phyloP scores from a whole-genome alignment of 257 asterid genomes.

The Nicotiana otophora region DNA sequence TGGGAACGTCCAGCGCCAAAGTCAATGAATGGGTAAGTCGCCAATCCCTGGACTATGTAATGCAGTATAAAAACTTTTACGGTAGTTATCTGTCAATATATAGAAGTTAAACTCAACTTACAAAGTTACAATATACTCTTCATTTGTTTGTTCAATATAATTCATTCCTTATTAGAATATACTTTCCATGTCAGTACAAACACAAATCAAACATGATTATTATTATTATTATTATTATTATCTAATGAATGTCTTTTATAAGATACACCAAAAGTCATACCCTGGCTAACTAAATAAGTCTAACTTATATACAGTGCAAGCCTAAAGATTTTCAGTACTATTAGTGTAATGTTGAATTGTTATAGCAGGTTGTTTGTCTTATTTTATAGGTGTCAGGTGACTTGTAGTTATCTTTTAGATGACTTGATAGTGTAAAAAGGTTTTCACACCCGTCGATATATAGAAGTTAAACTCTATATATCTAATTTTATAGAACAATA shows the following conservation, averaged over 20 bases:
- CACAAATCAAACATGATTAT: not conserved
- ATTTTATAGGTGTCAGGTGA: too few relatives aligned
- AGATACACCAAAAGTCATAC: not conserved
- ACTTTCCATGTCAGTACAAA: not conserved
- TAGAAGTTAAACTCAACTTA: not conserved
- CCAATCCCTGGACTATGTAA: too few relatives aligned
- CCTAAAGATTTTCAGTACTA: not conserved
- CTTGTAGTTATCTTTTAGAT: not conserved
- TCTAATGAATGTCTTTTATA: not conserved
- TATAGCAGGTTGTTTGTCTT: too few relatives aligned
- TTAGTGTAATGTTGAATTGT: not conserved
- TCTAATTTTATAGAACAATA: too few relatives aligned
- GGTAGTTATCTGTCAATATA: not conserved
- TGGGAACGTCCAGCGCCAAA: too few relatives aligned
- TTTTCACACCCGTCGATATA: not conserved
- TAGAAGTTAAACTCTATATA: not conserved
- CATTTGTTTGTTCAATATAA: too few relatives aligned
- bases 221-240: too few relatives aligned
- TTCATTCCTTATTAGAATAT: not conserved
- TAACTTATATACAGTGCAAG: not conserved
- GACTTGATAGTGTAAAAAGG: not conserved
- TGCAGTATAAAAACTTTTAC: too few relatives aligned
- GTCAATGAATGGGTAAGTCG: too few relatives aligned
- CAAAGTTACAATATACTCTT: not conserved
- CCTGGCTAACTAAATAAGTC: not conserved